Evolutionary conservation across 768 basidiomycete genomes (phyloP), one percentile per base, ranked within the genome.

Genomic region (Clitopilus passeckerianus): DNA sequence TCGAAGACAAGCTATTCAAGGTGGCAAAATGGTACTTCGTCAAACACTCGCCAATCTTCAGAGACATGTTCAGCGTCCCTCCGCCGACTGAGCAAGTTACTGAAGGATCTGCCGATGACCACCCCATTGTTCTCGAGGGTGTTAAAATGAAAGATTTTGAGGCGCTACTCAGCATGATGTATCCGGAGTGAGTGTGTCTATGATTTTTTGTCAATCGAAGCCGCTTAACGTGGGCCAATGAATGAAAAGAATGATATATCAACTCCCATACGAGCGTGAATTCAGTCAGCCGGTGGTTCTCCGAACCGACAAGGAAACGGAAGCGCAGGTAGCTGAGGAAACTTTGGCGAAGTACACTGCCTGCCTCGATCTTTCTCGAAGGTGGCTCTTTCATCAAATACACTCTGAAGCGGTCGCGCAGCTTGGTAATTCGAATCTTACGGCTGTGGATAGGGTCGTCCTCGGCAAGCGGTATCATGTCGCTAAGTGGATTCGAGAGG

Each of bases 171-270:
- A 22, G 60, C 34, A 41, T 67, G 4, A 46, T 67, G 18, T 57
- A 59, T 35, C 66, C 63, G 16, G 58, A 61, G 66, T 67, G 50
- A 61, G 57, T 22, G n/a, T n/a, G n/a, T n/a, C n/a, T n/a, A n/a
- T n/a, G n/a, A n/a, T n/a, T n/a, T n/a, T n/a, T n/a, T n/a, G n/a
- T n/a, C n/a, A n/a, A n/a, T n/a, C n/a, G n/a, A n/a, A n/a, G n/a
- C n/a, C n/a, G n/a, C n/a, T n/a, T n/a, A n/a, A n/a, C n/a, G n/a
- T n/a, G n/a, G n/a, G n/a, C n/a, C n/a, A n/a, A n/a, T n/a, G n/a
- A n/a, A n/a, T n/a, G n/a, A n/a, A n/a, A n/a, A n/a, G n/a, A n/a
- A n/a, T n/a, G n/a, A n/a, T n/a, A n/a, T n/a, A n/a, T n/a, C n/a
- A n/a, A n/a, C n/a, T n/a, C n/a, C n/a, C n/a, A n/a, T n/a, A n/a